Conservation (phyloP, 352 stramenopile genomes). For the Pythium monospermum region DNA sequence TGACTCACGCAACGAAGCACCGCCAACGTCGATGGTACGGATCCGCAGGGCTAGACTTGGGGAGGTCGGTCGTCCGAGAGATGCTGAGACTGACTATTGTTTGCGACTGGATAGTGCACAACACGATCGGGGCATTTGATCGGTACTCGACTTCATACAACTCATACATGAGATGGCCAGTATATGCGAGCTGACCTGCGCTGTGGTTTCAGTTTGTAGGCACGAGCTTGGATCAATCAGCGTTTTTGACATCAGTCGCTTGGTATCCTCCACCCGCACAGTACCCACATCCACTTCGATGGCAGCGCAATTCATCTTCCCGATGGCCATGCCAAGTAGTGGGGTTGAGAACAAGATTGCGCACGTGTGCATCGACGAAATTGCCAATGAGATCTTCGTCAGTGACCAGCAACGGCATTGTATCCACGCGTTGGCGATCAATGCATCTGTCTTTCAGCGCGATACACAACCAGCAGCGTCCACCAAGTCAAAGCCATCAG, state of each 20-base stretch:
- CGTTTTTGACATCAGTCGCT: conserved; percentile 10
- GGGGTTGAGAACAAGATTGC: too few species aligned
- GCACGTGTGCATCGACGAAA: conserved; percentile 45
- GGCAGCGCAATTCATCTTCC: not conserved
- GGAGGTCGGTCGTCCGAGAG: not conserved
- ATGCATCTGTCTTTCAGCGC: conserved; percentile 16
- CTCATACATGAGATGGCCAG: not conserved
- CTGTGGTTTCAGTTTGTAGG: conserved; percentile 7
- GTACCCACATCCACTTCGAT: not conserved
- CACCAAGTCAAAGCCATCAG: not conserved
- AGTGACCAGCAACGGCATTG: conserved; percentile 50
- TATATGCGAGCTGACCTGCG: too few species aligned
- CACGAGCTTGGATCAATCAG: not conserved
- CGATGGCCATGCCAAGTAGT: not conserved
- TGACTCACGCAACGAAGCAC: too few species aligned
- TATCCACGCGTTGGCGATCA: conserved; percentile 35
- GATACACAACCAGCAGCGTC: not conserved
- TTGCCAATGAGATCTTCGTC: conserved; percentile 50
- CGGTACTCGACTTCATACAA: conserved; percentile 3
- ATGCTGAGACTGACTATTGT: not conserved
- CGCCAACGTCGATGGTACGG: conserved; percentile 1
- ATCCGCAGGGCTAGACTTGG: not conserved
- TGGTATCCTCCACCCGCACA: too few species aligned
- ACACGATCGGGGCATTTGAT: conserved; percentile 21
- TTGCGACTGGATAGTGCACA: not conserved